Conservation (phyloP, 768 basidiomycete genomes). For the Roridomyces roridus region DNA sequence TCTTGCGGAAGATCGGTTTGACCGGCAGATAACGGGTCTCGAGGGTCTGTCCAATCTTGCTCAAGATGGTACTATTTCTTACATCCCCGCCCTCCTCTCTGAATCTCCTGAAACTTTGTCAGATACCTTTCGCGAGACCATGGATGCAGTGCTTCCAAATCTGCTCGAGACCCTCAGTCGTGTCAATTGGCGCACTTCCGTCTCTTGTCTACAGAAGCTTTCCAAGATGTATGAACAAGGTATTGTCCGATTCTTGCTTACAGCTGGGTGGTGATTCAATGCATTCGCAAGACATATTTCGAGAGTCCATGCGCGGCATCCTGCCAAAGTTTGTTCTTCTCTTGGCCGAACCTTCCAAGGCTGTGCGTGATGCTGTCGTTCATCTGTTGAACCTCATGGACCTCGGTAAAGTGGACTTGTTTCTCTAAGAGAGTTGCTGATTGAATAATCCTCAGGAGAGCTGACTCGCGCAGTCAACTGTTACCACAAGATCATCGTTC, state of each 20-base stretch:
- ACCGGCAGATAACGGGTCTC: neutral
- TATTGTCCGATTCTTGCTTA: neutral
- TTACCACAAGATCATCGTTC: no score
- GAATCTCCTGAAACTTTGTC: neutral
- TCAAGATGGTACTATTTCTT: neutral
- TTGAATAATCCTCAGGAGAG: neutral
- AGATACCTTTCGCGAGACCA: neutral
- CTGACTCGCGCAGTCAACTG: neutral
- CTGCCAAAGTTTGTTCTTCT: neutral
- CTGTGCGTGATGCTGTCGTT: neutral
- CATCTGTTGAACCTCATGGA: neutral
- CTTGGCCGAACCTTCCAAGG: neutral
- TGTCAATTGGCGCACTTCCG: slow-evolving; percentile 1
- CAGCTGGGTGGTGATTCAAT: no score
- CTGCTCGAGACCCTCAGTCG: neutral
- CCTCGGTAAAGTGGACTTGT: neutral
- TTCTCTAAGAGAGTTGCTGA: no score
- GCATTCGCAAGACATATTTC: slow-evolving; percentile 1
- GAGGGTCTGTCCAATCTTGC: neutral
- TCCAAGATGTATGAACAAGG: neutral
- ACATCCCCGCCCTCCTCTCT: no score
- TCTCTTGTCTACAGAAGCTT: neutral
- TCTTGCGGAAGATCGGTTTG: neutral
- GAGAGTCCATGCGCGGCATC: neutral
- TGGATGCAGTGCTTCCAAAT: neutral